Evolutionary conservation across 768 basidiomycete species (phyloP), one percentile per base, ranked within the genome.

Genomic region (Arthromyces matolae): DNA sequence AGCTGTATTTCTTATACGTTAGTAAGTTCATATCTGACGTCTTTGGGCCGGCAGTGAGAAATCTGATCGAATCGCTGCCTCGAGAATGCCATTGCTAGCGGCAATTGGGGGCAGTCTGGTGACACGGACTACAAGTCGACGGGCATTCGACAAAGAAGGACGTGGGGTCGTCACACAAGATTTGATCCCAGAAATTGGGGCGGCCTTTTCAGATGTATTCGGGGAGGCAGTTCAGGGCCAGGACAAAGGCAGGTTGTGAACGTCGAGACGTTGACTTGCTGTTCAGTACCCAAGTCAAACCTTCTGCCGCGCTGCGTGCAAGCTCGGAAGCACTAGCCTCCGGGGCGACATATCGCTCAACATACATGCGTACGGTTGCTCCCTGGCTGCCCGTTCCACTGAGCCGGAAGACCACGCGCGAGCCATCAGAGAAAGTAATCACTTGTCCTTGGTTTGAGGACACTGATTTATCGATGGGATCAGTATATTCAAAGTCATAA

Each of bases 381-480:
- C 96, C 96, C 42, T 90, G 85, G 54, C 89, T 93, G 13, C 96
- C 96, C 1, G 96, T 99, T 48, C 96, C 96, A 52, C 90, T 93
- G 44, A 99, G 74, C 50, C 96, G 82, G 80, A 96, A 97, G 45
- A 98, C 91, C 50, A 99, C 89, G 29, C 96, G 79, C 37, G 87
- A 90, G 6, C 95, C 96, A 63, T 98, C 96, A 24, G 73, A 69
- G 71, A 99, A 99, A 42, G 79, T 79, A 63, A 98, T 84, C 64
- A 94, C 87, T 58, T 97, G 89, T 1, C 96, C 96, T 64, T 99
- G 96, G 67, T 98, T 97, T 69, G 84, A 84, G 55, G 89, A 92
- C 52, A 97, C 79, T 36, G 89, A 91, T 45, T 84, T 73, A 64
- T 99, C 96, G 67, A 98, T 97, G n/a, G 96, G 96, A 67, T 99